These are phyloP conservation scores for Flaveria linearis DNA, from an alignment of 129 eudicot species.

Conservation along the genomic window DNA sequence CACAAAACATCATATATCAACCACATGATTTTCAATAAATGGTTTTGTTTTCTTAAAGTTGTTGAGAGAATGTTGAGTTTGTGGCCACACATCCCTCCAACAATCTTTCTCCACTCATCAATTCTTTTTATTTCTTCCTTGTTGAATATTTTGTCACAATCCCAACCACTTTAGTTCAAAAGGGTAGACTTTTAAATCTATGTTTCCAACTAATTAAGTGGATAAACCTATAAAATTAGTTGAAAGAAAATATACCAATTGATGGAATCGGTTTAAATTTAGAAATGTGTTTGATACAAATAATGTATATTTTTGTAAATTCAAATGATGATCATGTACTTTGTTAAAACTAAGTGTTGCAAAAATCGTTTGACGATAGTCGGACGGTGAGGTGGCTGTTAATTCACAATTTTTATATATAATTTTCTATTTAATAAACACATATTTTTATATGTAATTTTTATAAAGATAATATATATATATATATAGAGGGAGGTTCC, in stretches of 20 bases:
- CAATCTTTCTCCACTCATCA: constrained; percentile 33
- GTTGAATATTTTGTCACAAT: constrained; percentile 5
- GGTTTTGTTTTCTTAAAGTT: constrained; percentile 27
- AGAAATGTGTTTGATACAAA: not conserved
- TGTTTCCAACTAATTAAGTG: not conserved
- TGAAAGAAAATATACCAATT: not conserved
- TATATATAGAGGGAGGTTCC: no score
- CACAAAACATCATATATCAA: constrained; percentile 32
- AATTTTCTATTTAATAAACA: no score
- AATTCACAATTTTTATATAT: no score
- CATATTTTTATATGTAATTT: no score
- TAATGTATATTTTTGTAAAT: not conserved
- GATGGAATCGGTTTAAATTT: not conserved
- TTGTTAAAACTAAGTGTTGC: no score
- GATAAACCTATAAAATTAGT: not conserved
- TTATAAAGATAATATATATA: no score
- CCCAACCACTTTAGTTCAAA: constrained; percentile 4
- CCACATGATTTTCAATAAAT: constrained; percentile 24
- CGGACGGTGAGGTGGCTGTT: no score
- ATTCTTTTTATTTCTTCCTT: not conserved
- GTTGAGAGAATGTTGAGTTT: constrained; percentile 35
- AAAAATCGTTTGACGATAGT: no score
- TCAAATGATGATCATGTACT: no score
- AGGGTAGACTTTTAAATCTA: not conserved
- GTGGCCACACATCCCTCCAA: constrained; percentile 35